Evolutionary conservation across 2,329 filamentous ascomycete genomes (phyloP).

Genomic region (Penicillium digitatum): DNA sequence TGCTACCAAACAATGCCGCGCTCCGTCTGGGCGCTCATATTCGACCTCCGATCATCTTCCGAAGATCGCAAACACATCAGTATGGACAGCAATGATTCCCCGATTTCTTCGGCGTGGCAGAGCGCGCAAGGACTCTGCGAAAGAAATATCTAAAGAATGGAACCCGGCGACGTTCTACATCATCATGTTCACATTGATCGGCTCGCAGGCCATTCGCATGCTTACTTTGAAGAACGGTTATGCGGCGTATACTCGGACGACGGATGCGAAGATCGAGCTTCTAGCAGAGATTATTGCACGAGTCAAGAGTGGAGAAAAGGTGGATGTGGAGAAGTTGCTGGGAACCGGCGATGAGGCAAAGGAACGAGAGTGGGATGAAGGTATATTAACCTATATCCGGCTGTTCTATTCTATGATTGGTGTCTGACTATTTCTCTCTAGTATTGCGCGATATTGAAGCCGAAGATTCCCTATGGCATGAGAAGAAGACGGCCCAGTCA

Average conservation of each 20-base stretch:
- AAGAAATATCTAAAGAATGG: conserved; percentile 58
- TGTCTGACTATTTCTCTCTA: conserved; percentile 18
- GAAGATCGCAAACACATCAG: conserved; percentile 54
- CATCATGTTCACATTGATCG: conserved; percentile 78
- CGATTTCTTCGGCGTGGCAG: conserved; percentile 48
- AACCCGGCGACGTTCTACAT: conserved; percentile 82
- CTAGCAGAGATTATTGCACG: conserved; percentile 61
- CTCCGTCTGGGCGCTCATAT: conserved; percentile 14
- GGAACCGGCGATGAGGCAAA: conserved; percentile 71
- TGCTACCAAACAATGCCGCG: conserved; percentile 3
- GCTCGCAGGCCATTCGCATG: conserved; percentile 93
- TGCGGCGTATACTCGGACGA: conserved; percentile 66
- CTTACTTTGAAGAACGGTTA: conserved; percentile 75
- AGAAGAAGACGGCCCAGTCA: conserved; percentile 19
- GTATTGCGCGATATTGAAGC: conserved; percentile 40
- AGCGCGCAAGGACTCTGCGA: conserved; percentile 29
- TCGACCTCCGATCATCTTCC: conserved; percentile 24
- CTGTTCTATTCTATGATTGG: background rate
- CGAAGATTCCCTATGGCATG: conserved; percentile 40
- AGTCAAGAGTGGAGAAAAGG: conserved; percentile 52
- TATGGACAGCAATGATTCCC: conserved; percentile 68
- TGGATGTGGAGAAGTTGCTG: conserved; percentile 78
- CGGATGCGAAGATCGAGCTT: conserved; percentile 72
- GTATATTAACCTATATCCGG: conserved; percentile 45
- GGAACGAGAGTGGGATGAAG: conserved; percentile 85